Evolutionary conservation across 2,329 filamentous ascomycete species (phyloP).

Genomic region (Salinomyces thailandicus): DNA sequence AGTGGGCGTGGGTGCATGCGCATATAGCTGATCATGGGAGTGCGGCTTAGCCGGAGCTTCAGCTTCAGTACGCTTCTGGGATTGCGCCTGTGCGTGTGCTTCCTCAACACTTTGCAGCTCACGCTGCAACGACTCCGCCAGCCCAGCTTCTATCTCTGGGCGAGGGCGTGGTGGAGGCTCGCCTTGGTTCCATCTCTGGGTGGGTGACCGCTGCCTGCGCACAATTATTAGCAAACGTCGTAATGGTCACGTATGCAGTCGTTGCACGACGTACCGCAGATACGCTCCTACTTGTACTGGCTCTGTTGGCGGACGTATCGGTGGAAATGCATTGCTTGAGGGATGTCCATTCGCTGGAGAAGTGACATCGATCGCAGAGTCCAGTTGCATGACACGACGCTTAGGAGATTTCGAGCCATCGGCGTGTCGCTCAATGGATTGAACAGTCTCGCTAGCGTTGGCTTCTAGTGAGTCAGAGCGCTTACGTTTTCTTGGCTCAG

Average conservation of each 20-base stretch:
- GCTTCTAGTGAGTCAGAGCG: constrained; percentile 10
- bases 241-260: background rate
- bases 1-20: background rate
- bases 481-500: constrained; percentile 16
- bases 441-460: no score
- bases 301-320: no score
- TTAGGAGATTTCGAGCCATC: constrained; percentile 11
- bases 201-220: constrained; percentile 12
- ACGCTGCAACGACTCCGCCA: constrained; percentile 43
- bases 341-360: constrained; percentile 4
- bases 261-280: constrained; percentile 3
- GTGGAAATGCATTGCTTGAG: no score
- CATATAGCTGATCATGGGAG: background rate
- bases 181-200: constrained; percentile 2
- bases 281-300: background rate
- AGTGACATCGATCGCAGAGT: constrained; percentile 11
- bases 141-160: constrained; percentile 27
- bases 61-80: background rate
- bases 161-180: constrained; percentile 11
- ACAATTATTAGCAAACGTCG: background rate
- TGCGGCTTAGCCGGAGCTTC: background rate
- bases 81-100: constrained; percentile 1
- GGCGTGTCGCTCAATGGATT: background rate
- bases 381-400: constrained; percentile 11
- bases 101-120: constrained; percentile 29